Percentiles rank a stretch among this genome's conserved stretches.
Conservation (phyloP, 306 rosid genomes). For the Quercus cerris region DNA sequence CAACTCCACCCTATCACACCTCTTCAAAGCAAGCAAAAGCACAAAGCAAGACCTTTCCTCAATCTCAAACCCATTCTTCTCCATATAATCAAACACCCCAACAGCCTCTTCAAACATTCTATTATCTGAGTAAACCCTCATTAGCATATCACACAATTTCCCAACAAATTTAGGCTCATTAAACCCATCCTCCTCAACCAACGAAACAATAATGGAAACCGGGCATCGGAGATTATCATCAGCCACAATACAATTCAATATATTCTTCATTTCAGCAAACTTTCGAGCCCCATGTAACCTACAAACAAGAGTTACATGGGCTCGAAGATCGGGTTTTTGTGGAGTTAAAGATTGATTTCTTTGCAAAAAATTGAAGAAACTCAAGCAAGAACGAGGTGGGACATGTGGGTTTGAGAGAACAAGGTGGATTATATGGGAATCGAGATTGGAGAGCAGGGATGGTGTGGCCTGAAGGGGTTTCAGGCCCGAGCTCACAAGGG, state of each 20-base stretch:
- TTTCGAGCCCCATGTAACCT: constrained; percentile 47
- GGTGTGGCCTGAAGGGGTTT: constrained; percentile 27
- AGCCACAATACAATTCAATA: constrained; percentile 40
- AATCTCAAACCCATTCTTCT: constrained; percentile 39
- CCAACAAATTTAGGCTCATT: constrained; percentile 30
- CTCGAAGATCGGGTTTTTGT: constrained; percentile 52
- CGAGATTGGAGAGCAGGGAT: constrained; percentile 43
- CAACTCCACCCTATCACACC: constrained; percentile 32
- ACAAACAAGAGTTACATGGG: constrained; percentile 45
- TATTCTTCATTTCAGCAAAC: constrained; percentile 44
- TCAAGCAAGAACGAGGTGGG: constrained; percentile 31
- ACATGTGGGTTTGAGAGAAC: constrained; percentile 58
- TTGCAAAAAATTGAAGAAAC: constrained; percentile 56
- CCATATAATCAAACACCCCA: constrained; percentile 47
- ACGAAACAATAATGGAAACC: constrained; percentile 23
- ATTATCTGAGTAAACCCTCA: constrained; percentile 61
- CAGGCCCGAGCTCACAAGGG: constrained; percentile 28
- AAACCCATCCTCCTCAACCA: constrained; percentile 28
- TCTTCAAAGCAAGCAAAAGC: constrained; percentile 65
- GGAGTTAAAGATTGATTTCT: constrained; percentile 19
- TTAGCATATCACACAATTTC: constrained; percentile 67
- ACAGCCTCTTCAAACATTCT: constrained; percentile 59
- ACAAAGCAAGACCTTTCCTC: constrained; percentile 82
- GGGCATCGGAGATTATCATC: constrained; percentile 18
- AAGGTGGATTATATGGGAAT: constrained; percentile 40